Evolutionary conservation across 2,329 filamentous ascomycete genomes (phyloP), one percentile per base, ranked within the genome.

Genomic region (Ceratocystis colombiana): DNA sequence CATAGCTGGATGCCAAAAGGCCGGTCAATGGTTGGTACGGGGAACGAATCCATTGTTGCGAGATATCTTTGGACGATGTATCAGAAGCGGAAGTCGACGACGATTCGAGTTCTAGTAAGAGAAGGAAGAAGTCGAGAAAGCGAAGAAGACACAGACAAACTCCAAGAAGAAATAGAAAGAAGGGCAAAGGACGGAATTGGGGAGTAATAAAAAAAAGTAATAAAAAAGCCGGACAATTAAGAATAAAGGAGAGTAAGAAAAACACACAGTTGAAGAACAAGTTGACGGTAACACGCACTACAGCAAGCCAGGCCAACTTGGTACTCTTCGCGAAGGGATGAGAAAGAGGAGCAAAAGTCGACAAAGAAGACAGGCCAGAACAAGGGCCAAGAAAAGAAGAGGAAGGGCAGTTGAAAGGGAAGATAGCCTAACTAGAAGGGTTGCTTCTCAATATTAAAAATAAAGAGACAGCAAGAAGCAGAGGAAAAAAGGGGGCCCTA

Each of bases 1-100:
- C 94, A 97, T 76, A 96, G 79, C 70, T 89, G 82, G 71, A 97
- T 80, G 76, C 93, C 94, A 73, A 97, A 97, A 44, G 93, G 93
- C 70, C 89, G 86, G 75, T 96, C 92, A 77, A 97, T 82, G 69
- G 90, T 90, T 66, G 93, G 93, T 71, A 85, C 75, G 33, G 66
- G 64, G 53, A 66, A 45, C 64, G 67, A 66, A 50, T 61, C 67
- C 64, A 66, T 68, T 68, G 64, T 68, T 55, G 44, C 28, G 41
- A 62, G n/a, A 12, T 17, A 41, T 33, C 53, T 37, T 20, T 4
- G 28, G 7, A 25, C 28, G 48, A 30, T 45, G 15, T 64, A 37
- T 55, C 37, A 28, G 41, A 20, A 46, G 46, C 45, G 20, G 17
- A 53, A 64, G 44, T 48, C 22, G 50, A 64, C 41, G 57, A 62